Evolutionary conservation across 164 flowering plant genomes (phyloP), one percentile per base, ranked within the genome.

Genomic region (Berberis thunbergii): DNA sequence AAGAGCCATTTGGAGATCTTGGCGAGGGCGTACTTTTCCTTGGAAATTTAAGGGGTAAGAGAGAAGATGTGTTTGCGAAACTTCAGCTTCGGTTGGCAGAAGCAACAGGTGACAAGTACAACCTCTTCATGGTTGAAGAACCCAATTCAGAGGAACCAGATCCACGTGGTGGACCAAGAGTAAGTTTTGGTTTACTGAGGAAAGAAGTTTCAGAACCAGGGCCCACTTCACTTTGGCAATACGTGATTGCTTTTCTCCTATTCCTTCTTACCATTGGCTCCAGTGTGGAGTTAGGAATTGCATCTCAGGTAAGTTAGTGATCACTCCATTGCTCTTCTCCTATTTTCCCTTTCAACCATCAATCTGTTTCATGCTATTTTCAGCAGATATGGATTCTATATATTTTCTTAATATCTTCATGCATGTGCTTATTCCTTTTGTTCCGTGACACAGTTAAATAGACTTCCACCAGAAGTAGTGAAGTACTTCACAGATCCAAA

Each of bases 81-180:
- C 87, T 94, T 54, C 99, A 89, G 62, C 81, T 52, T 45, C 89
- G 72, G 76, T 77, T 94, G 66, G 67, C 61, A 57, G 93, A 88
- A 67, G 65, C 83, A 66, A 82, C 81, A 57, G 96, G 96, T 41
- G 78, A 86, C 72, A 94, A 94, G 74, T 94, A 94, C 78, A 94
- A 91, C 70, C 76, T 94, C 56, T 94, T 87, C 70, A 94, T 94
- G 99, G 90, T 94, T 55, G 97, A 91, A 73, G 97, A 94, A 76
- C 97, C 99, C 60, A 83, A 91, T 73, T 84, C 99, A 60, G 99
- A 94, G 69, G 97, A 72, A 60, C 83, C 80, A 13, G 99, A 94
- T 55, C 96, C 99, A 5, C 95, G 97, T 59, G 99, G 99, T 73
- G 99, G 99, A 10, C 96, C 99, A 49, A 88, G 97, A 43, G 94